Conservation (phyloP, 1,284 basidiomycete species). For the Microbotryum lychnidis-dioicae region DNA sequence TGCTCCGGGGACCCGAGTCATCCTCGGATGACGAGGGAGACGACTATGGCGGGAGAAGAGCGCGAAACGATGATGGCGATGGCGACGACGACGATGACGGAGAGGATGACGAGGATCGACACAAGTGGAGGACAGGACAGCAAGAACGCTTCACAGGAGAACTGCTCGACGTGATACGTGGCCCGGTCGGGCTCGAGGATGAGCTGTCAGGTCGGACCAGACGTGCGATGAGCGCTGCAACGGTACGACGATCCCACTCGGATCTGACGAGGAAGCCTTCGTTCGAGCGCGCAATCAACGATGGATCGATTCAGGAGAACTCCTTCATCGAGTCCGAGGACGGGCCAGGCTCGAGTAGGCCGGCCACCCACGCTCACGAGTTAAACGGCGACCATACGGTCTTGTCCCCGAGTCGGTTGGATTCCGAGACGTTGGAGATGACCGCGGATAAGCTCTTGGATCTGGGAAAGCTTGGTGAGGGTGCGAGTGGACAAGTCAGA, state of each 20-base stretch:
- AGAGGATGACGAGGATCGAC: neutral
- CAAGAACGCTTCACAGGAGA: slow-evolving; percentile 29
- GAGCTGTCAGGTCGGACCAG: slow-evolving; percentile 25
- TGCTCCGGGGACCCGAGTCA: slow-evolving; percentile 21
- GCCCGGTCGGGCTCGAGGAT: slow-evolving; percentile 23
- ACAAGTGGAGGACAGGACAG: slow-evolving; percentile 21
- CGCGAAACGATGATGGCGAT: neutral
- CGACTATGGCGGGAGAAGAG: neutral
- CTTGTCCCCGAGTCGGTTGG: neutral
- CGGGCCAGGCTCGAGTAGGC: too few species aligned
- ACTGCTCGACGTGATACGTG: slow-evolving; percentile 26
- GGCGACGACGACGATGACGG: neutral
- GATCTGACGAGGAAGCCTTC: too few species aligned
- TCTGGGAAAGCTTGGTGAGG: slow-evolving; percentile 69
- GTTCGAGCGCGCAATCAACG: too few species aligned
- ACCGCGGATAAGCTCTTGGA: slow-evolving; percentile 28
- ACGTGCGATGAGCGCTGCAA: slow-evolving; percentile 12
- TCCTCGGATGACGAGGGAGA: slow-evolving; percentile 25
- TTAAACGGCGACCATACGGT: neutral
- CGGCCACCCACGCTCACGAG: neutral
- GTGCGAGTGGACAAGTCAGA: slow-evolving; percentile 89
- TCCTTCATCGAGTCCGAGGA: too few species aligned
- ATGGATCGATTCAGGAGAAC: too few species aligned
- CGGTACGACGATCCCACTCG: too few species aligned
- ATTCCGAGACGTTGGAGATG: slow-evolving; percentile 18